Percentiles rank a stretch among this genome's conserved stretches.
These are phyloP conservation scores for Stemphylium vesicarium DNA, from an alignment of 2,329 filamentous ascomycete genomes.

Conservation along the genomic window DNA sequence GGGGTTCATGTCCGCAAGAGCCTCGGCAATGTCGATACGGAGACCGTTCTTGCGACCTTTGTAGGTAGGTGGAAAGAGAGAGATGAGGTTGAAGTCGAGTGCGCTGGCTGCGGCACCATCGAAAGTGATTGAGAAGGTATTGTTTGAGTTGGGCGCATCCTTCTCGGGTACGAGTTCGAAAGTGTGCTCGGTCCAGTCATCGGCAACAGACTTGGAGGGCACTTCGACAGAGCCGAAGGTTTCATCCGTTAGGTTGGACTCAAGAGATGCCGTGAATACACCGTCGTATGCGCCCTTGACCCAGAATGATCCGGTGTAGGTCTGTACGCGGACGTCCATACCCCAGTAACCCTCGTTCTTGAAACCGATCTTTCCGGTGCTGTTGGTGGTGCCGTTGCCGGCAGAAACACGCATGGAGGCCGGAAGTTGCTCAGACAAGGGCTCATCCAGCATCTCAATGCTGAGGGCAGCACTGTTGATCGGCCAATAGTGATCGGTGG, in stretches of 20 bases:
- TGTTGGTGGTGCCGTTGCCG: constrained; percentile 42
- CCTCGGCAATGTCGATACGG: constrained; percentile 58
- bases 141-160: constrained; percentile 56
- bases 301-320: constrained; percentile 60
- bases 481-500: constrained; percentile 37
- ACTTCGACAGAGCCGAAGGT: constrained; percentile 49
- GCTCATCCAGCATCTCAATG: constrained; percentile 49
- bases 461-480: constrained; percentile 45
- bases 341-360: constrained; percentile 60
- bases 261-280: constrained; percentile 48
- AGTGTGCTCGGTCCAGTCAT: constrained; percentile 51
- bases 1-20: constrained; percentile 51
- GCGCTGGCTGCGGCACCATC: constrained; percentile 44
- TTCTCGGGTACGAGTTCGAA: constrained; percentile 47
- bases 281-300: constrained; percentile 49
- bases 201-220: constrained; percentile 36
- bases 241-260: constrained; percentile 51
- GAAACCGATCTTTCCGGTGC: constrained; percentile 54
- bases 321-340: constrained; percentile 56
- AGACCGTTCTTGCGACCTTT: constrained; percentile 60
- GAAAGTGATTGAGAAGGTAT: constrained; percentile 59
- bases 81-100: constrained; percentile 58
- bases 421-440: constrained; percentile 55
- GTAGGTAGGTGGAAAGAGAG: constrained; percentile 62
- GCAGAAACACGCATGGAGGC: constrained; percentile 52